Base-by-base conservation (phyloP, 2,329 filamentous ascomycete species). In the Alternaria sp. region DNA sequence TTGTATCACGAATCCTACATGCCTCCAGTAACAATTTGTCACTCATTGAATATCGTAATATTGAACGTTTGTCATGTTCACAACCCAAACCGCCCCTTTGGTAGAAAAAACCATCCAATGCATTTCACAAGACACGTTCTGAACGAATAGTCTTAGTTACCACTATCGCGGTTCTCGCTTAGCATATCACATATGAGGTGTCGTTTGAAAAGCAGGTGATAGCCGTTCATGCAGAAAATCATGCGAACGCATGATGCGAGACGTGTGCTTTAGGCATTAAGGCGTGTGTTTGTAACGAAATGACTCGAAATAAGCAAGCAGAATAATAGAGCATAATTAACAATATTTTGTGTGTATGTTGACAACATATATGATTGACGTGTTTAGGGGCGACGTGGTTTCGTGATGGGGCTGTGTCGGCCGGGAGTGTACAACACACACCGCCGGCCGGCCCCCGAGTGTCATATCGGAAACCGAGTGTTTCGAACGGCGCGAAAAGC, bases 301-400 rank as follows among this genome's bases (percentile, higher is more conserved):
- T 43, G 16, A 50, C 25, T 36, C n/a, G 20, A 4, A 9, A 16
- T 27, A 6, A n/a, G 46, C 25, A 36, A 3, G 2, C 12, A 1
- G 12, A 14, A 14, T 16, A 56, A 50, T 49, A 14, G n/a, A 20
- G 40, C 12, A 40, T 56, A 60, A 60, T 60, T 60, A 60, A 41
- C 27, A 40, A 53, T 46, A 22, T 34, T 60, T 41, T 56, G 36
- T 40, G 46, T 14, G 16, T 25, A 27, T 11, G 4, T 38, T 8
- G 46, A 36, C 20, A 12, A 34, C 20, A 34, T 20, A 18, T n/a
- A 27, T 25, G 10, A 16, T 51, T 43, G 28, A 43, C 30, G 38
- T 50, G 22, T 51, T 50, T n/a, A 20, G 32, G 20, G 20, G 52
- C 41, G 28, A 57, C 30, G 27, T 40, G 38, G 52, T 54, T 40